Conservation (phyloP, 306 rosid genomes). For the Boehmeria nivea region DNA sequence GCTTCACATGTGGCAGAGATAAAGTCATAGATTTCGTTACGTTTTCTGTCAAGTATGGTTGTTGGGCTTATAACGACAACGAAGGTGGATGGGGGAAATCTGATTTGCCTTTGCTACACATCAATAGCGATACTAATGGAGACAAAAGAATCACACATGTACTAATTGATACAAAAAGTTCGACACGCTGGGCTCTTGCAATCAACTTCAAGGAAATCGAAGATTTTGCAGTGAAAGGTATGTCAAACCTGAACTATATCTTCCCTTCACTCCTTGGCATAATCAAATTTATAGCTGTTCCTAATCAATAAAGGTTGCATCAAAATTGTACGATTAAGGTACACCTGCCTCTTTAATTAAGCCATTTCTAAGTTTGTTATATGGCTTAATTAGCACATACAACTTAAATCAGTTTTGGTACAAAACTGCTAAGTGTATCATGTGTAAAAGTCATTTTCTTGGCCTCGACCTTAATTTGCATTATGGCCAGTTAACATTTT, state of each 20-base stretch:
- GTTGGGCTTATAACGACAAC: slow-evolving; percentile 51
- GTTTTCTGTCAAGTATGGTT: slow-evolving; percentile 72
- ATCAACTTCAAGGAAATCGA: slow-evolving; percentile 68
- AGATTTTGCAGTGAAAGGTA: slow-evolving; percentile 71
- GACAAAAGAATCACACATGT: slow-evolving; percentile 48
- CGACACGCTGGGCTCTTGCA: slow-evolving; percentile 82
- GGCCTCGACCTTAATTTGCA: no score
- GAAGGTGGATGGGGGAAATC: slow-evolving; percentile 61
- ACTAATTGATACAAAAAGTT: slow-evolving; percentile 62
- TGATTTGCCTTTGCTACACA: slow-evolving; percentile 58
- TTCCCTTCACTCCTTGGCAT: not conserved
- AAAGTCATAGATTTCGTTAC: slow-evolving; percentile 71
- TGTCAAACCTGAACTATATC: not conserved
- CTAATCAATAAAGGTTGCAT: no score
- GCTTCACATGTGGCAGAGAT: slow-evolving; percentile 65
- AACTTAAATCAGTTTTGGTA: no score
- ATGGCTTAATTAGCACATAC: no score
- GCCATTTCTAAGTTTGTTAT: no score
- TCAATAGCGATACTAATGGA: slow-evolving; percentile 35
- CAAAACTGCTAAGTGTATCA: no score
- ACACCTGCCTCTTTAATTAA: no score
- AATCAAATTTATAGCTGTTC: not conserved
- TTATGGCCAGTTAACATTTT: no score
- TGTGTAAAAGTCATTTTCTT: no score
- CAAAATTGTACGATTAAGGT: no score